Evolutionary conservation across 441 rosid species (phyloP), one percentile per base, ranked within the genome.

Genomic region (Syzygium syzygioides): DNA sequence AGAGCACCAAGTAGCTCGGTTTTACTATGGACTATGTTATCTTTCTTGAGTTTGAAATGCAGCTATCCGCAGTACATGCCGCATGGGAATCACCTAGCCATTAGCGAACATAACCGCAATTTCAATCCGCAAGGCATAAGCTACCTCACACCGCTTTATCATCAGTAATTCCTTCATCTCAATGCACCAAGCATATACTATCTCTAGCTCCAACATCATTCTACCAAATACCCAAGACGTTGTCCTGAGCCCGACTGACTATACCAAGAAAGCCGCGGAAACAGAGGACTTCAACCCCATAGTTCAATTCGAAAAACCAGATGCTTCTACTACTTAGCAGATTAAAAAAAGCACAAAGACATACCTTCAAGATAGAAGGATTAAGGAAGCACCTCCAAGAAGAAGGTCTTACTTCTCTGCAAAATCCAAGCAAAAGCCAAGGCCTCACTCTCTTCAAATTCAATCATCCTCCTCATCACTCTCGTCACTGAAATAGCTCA

Each of bases 391-490:
- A 57, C 62, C n/a, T 57, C 62, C 62, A 10, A 56, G 48, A 41
- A 41, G 50, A 34, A 37, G 80, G 80, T 37, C 48, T 9, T 25
- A 1, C 15, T 11, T 20, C 80, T 20, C 80, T 71, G 20, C 50
- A 14, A 53, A 55, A 30, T 62, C 71, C 87, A 86, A 37, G 28
- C 85, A 23, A 37, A 37, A 76, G n/a, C 48, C n/a, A 76, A 37
- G 52, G 15, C 83, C 28, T 76, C 52, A 23, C 5, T 41, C 80
- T 20, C 83, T 41, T 14, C 53, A 9, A 90, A 86, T 85, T 94
- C 91, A 96, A 11, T 95, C 97, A 41, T 96, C 99, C 86, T 97
- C 98, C 79, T 97, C 98, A 66, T 91, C 99, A 92, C 99, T 97
- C 92, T 96, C 98, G 92, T 97, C 99, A 89, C 99, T 98, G 86